Evolutionary conservation across 352 stramenopile genomes (phyloP), one percentile per base, ranked within the genome.

Genomic region (Peronospora farinosa): DNA sequence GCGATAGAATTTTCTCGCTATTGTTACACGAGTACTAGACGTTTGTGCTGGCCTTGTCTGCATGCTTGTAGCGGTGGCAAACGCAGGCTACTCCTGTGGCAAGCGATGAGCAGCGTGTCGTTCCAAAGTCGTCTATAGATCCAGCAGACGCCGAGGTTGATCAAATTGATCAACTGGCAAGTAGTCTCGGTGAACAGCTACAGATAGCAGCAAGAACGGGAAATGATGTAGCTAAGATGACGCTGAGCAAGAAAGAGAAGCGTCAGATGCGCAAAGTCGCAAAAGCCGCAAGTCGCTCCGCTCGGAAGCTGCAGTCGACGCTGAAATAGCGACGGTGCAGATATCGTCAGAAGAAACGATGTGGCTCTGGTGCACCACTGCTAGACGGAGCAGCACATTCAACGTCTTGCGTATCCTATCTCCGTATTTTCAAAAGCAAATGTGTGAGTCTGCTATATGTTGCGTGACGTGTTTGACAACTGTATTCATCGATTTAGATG

Each of bases 181-280:
- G 16, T 36, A 25, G 33, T 40, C 41, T 76, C 13, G 30, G 21
- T 47, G 43, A 54, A 42, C 43, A 70, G 21, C 30, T 70, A 45
- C 40, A 64, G 21, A 23, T 70, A 40, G 33, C 36, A 57, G 44
- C 21, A 40, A 47, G 31, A 51, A 21, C n/a, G 50, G 40, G n/a
- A 21, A 45, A n/a, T 30, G 17, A 36, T 19, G 16, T 37, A 59
- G 41, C 2, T 38, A 43, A 23, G 16, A 57, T 56, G n/a, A 40
- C 50, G 2, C 1, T 65, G 33, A 83, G 69, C 40, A 83, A 78
- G 56, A 83, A 74, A 52, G 67, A 72, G 45, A 56, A 68, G 33
- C 69, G 69, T 12, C 59, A 72, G 51, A 39, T 68, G 13, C 60
- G 60, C 32, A 76, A 66, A 28, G 55, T 51, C 13, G 38, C 63